phyloP scores from a whole-genome alignment of 345 rosid species.

The Dovyalis caffra region DNA sequence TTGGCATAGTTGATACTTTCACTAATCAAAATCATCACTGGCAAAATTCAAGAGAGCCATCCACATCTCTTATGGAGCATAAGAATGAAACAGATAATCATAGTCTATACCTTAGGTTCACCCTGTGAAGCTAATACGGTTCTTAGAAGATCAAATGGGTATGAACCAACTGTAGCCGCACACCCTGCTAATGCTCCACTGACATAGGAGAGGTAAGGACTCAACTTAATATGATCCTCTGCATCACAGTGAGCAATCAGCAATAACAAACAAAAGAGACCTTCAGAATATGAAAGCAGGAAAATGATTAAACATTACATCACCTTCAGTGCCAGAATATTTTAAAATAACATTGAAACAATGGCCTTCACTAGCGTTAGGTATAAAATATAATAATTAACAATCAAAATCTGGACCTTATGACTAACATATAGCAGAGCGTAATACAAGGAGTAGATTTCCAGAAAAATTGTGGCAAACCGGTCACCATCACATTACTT shows the following conservation, averaged over 20 bases:
- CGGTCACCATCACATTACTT: neutral
- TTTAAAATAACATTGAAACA: neutral
- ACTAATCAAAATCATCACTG: neutral
- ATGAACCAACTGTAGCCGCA: conserved; percentile 96
- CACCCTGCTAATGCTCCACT: conserved; percentile 96
- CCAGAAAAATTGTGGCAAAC: neutral
- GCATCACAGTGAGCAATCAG: conserved; percentile 31
- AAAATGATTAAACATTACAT: neutral
- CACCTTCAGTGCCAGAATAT: neutral
- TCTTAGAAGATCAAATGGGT: conserved; percentile 93
- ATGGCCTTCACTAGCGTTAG: neutral
- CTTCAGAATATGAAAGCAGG: neutral
- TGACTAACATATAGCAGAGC: neutral
- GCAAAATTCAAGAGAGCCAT: neutral
- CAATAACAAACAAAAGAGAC: neutral
- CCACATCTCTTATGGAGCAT: neutral
- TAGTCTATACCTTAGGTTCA: conserved; percentile 79
- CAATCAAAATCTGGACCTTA: neutral
- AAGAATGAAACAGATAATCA: neutral
- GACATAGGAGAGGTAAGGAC: conserved; percentile 74
- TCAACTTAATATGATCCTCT: conserved; percentile 83
- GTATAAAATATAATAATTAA: neutral
- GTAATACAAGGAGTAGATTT: neutral
- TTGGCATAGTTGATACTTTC: neutral
- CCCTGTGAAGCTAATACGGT: conserved; percentile 96